Evolutionary conservation across 2,329 filamentous ascomycete genomes (phyloP), one percentile per base, ranked within the genome.

Genomic region (Penicillium janthinellum): DNA sequence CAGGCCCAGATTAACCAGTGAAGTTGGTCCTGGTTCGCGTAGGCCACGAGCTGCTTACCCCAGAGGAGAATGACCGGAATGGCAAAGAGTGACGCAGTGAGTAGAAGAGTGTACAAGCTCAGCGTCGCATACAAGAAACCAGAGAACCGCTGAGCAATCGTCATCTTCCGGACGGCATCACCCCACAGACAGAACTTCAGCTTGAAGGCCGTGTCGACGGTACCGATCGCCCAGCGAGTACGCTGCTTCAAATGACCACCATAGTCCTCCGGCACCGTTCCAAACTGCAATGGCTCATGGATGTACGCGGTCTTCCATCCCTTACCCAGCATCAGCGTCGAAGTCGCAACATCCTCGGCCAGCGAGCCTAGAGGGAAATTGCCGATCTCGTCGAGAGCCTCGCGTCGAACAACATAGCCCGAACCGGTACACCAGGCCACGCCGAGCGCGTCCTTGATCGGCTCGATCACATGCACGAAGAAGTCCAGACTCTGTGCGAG

Each of bases 371-470:
- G 79, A 0, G 86, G 86, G 63, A 86, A 88, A 64, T 86, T 84
- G 65, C 85, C 86, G 60, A 88, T 87, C 20, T 83, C 78, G 17
- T 86, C 82, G 4, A 89, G 76, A 5, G 86, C 86, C 55, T 80
- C 73, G n/a, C 86, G 83, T 3, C 86, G 83, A 31, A 83, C 80
- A 4, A 85, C 75, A 64, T 86, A 88, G 6, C 86, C 86, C 5
- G 86, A 88, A 4, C 86, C 86, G n/a, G 84, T 86, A 65, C 85
- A 87, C 81, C 85, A 86, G n/a, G 85, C 85, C 4, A 85, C 83
- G 73, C 75, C 77, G 31, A 77, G 70, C 0, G 74, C 73, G 59
- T 82, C 80, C 60, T 81, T 80, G 42, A 78, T 77, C 5, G 75
- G 74, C 61, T 82, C 81, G 47, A 76, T 78, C n/a, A 80, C 74